These are phyloP conservation scores for Noccaea caerulescens DNA, from an alignment of 345 rosid species.

Conservation along the genomic window DNA sequence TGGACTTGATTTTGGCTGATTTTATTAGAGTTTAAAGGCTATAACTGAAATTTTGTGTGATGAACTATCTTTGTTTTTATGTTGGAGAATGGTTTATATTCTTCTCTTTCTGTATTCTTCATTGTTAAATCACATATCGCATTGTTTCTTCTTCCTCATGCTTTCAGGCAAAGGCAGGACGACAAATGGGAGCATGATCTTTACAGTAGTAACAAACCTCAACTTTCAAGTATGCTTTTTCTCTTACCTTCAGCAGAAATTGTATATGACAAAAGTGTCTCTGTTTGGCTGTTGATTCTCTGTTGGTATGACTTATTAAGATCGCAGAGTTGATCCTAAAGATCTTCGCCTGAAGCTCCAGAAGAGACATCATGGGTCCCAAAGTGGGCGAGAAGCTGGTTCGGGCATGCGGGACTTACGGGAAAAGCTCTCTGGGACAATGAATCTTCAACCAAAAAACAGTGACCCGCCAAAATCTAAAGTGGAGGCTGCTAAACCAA, in stretches of 20 bases:
- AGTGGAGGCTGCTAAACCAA: constrained; percentile 56
- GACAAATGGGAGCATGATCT: constrained; percentile 99
- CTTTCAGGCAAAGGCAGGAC: constrained; percentile 88
- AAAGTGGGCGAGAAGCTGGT: constrained; percentile 56
- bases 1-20: constrained; percentile 3
- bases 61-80: constrained; percentile 7
- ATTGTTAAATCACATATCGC: constrained; percentile 9
- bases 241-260: constrained; percentile 36
- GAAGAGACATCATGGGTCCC: constrained; percentile 61
- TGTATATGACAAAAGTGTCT: constrained; percentile 44
- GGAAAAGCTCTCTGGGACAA: constrained; percentile 87
- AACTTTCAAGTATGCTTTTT: constrained; percentile 70
- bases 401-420: constrained; percentile 76
- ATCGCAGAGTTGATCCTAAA: constrained; percentile 63
- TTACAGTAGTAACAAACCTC: constrained; percentile 53
- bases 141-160: constrained; percentile 20
- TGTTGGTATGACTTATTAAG: constrained; percentile 59
- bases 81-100: constrained; percentile 14
- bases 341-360: constrained; percentile 97
- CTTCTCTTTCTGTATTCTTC: constrained; percentile 2
- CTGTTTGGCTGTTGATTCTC: constrained; percentile 52
- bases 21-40: neutral
- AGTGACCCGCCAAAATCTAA: constrained; percentile 61
- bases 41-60: constrained; percentile 11
- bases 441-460: constrained; percentile 59